A percentile compares a stretch with the other conserved stretches of the same genome.
Conservation (phyloP, 371 early-diverging fungal genomes). For the Rhizopus microsporus region DNA sequence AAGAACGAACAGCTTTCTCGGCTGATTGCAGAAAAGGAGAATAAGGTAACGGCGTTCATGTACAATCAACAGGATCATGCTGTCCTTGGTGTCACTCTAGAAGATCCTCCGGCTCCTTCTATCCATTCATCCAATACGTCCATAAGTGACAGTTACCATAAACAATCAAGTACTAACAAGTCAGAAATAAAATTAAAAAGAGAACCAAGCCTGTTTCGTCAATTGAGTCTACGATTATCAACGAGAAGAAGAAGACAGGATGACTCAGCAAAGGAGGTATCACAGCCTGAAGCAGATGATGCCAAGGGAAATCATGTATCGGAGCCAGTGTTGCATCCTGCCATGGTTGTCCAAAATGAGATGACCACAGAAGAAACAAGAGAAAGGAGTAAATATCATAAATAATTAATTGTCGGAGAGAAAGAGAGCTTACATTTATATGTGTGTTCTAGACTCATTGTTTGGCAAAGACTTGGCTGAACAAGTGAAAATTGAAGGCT, state of each 20-base stretch:
- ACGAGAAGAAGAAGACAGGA: conserved; percentile 15
- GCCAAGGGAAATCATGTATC: background rate
- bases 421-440: background rate
- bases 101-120: conserved; percentile 13
- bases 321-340: conserved; percentile 20
- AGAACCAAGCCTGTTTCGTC: conserved; percentile 22
- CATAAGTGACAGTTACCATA: background rate
- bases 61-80: conserved; percentile 4
- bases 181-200: conserved; percentile 6
- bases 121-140: background rate
- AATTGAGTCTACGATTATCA: conserved; percentile 22
- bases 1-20: conserved; percentile 18
- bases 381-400: background rate
- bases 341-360: conserved; percentile 14
- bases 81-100: conserved; percentile 21
- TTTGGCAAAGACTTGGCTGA: conserved; percentile 26
- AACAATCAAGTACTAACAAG: background rate
- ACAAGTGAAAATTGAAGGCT: conserved; percentile 19
- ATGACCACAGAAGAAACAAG: conserved; percentile 5
- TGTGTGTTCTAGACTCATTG: conserved; percentile 7
- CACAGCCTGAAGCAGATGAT: conserved; percentile 7
- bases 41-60: conserved; percentile 23
- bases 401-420: background rate
- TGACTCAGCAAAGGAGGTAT: background rate
- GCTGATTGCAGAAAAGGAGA: conserved; percentile 21